A percentile compares a stretch with the other conserved stretches of the same genome.
Conservation (phyloP, 108 stramenopile species). For the Nitzschia inconspicua region DNA sequence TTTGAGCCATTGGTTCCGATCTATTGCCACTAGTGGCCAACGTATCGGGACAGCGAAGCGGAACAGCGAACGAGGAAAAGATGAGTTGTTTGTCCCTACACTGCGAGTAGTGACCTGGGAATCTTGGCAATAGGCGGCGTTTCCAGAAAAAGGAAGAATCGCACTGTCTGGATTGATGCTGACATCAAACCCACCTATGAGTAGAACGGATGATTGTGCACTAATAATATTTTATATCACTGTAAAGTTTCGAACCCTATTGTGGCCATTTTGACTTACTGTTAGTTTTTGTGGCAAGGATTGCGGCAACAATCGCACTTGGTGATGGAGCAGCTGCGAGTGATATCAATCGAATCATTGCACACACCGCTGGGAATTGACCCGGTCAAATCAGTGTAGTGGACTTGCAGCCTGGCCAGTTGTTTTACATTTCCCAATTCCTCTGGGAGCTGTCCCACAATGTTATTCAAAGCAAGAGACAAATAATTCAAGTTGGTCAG, state of each 20-base stretch:
- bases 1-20: slow-evolving; percentile 76
- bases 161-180: too few species aligned
- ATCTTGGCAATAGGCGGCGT: slow-evolving; percentile 37
- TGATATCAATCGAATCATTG: neutral
- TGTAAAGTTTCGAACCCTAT: too few species aligned
- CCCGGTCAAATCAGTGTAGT: slow-evolving; percentile 17
- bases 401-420: slow-evolving; percentile 14
- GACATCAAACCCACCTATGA: too few species aligned
- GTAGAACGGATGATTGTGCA: too few species aligned
- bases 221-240: too few species aligned
- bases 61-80: neutral
- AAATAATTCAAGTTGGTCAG: slow-evolving; percentile 20
- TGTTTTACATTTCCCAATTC: slow-evolving; percentile 30
- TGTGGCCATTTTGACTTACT: too few species aligned
- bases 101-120: slow-evolving; percentile 40
- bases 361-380: slow-evolving; percentile 8
- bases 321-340: neutral
- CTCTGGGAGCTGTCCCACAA: slow-evolving; percentile 35
- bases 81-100: slow-evolving; percentile 42
- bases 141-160: too few species aligned
- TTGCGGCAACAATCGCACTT: neutral
- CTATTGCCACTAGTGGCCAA: slow-evolving; percentile 54
- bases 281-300: too few species aligned
- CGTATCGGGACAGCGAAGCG: slow-evolving; percentile 15
- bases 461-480: slow-evolving; percentile 18